Evolutionary conservation across 1,284 basidiomycete species (phyloP).

Genomic region (Kalmanozyma brasiliensis): DNA sequence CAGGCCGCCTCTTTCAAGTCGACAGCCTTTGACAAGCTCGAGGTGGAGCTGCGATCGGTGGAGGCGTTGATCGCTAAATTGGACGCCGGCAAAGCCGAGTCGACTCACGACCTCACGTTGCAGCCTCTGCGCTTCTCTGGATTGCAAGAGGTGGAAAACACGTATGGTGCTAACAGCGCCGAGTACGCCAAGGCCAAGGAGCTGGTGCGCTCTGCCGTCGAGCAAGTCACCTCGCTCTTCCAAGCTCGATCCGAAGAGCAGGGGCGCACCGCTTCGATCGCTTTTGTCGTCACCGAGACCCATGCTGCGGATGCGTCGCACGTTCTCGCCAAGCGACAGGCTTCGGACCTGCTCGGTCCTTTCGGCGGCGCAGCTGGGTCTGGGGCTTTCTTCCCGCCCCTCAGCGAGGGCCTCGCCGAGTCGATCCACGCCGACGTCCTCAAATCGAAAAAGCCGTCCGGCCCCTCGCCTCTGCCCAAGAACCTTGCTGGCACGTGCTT

Average conservation of each 20-base stretch:
- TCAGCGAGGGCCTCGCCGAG: no score
- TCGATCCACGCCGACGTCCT: neutral
- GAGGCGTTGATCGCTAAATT: slow-evolving; percentile 31
- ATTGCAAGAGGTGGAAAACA: slow-evolving; percentile 33
- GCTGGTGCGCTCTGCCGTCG: slow-evolving; percentile 27
- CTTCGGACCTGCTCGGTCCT: slow-evolving; percentile 25
- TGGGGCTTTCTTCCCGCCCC: no score
- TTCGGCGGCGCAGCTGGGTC: no score
- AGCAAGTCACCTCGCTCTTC: slow-evolving; percentile 24
- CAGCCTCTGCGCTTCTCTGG: slow-evolving; percentile 51
- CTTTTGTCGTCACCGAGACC: slow-evolving; percentile 40
- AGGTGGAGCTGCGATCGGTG: slow-evolving; percentile 35
- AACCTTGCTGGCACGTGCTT: slow-evolving; percentile 52
- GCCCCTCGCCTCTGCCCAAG: slow-evolving; percentile 22
- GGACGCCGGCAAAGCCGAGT: slow-evolving; percentile 2
- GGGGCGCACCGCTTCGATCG: slow-evolving; percentile 30
- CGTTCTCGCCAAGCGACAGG: slow-evolving; percentile 19
- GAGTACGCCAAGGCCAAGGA: slow-evolving; percentile 35
- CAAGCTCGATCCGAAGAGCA: slow-evolving; percentile 26
- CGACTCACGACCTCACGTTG: slow-evolving; percentile 23
- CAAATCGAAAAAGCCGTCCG: slow-evolving; percentile 3
- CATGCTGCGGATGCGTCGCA: slow-evolving; percentile 3
- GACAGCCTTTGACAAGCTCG: slow-evolving; percentile 32
- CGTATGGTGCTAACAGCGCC: slow-evolving; percentile 35
- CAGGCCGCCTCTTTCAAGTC: slow-evolving; percentile 35